Evolutionary conservation across 1,284 basidiomycete species (phyloP).

Genomic region (Rhizoctonia solani): DNA sequence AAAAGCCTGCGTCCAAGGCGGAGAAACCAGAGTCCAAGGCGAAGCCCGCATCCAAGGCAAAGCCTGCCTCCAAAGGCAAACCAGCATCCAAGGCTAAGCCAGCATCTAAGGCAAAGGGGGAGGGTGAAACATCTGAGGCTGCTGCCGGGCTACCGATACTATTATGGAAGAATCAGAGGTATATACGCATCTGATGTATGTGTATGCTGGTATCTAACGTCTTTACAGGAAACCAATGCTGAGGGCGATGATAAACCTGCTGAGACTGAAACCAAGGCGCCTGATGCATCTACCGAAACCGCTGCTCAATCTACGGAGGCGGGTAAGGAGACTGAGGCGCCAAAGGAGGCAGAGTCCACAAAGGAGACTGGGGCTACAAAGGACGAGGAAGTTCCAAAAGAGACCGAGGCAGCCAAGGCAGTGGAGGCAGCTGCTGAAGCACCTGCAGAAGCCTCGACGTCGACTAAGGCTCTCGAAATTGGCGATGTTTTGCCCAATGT

Average conservation of each 20-base stretch:
- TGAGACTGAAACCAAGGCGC: conserved; percentile 9
- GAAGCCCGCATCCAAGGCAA: conserved; percentile 37
- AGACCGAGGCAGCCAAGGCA: conserved; percentile 35
- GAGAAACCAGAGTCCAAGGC: conserved; percentile 35
- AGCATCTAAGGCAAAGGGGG: conserved; percentile 37
- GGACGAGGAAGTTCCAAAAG: conserved; percentile 21
- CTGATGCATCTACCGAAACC: conserved; percentile 19
- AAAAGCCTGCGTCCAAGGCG: conserved; percentile 37
- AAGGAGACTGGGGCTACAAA: conserved; percentile 27
- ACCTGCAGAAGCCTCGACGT: conserved; percentile 40
- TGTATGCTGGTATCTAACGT: background rate
- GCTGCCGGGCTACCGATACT: conserved; percentile 32
- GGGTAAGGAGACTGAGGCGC: background rate
- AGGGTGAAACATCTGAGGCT: conserved; percentile 31
- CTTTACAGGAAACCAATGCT: conserved; percentile 34
- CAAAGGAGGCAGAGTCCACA: conserved; percentile 19
- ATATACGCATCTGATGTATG: background rate
- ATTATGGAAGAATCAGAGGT: conserved; percentile 35
- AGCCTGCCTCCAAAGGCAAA: conserved; percentile 36
- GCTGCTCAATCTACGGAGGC: conserved; percentile 17
- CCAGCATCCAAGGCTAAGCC: conserved; percentile 36
- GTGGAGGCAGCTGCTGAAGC: conserved; percentile 43
- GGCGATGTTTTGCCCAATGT: conserved; percentile 79
- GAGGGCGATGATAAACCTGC: conserved; percentile 24
- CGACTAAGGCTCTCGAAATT: conserved; percentile 55